Base-by-base conservation (phyloP, 208 protist genomes). In the Endotrypanum monterogeii region DNA sequence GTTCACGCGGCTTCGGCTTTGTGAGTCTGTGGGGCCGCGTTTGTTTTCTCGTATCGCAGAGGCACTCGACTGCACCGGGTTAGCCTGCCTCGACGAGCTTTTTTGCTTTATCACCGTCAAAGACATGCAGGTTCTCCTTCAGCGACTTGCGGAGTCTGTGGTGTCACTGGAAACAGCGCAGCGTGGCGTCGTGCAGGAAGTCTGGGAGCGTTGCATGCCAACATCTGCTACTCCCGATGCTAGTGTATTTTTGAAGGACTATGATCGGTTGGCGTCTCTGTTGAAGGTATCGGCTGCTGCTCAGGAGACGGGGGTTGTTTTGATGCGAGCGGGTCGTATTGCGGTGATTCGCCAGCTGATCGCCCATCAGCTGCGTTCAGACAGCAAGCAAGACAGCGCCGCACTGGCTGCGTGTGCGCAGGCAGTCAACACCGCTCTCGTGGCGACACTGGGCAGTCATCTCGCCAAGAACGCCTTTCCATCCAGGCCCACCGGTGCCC, bases 61-160 rank as follows among this genome's bases (percentile, higher is more conserved):
- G 37, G 88, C 89, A 18, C 79, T 99, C 51, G 94, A 96, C 46
- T 81, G 87, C 41, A 84, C 83, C 46, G 93, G 94, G 8, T 85
- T 98, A 12, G 51, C 72, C n/a, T 92, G 86, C 61, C 73, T 97
- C 2, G 97, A 99, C 76, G 77, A 87, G 32, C 83, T 99, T 14
- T 78, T 98, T 11, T 91, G 87, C 73, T 98, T 98, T 76, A 95
- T 99, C 66, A 86, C 95, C 30, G 96, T 95, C 18, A 96, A 95
- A 32, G 91, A 98, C 65, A 70, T 99, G 35, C 88, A 98, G 70
- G 30, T 86, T 12, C 80, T 88, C 25, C 60, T 93, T 48, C 65
- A 74, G 25, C 67, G 66, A 3, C 81, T 95, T 20, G 81, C 72
- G 7, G 73, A 76, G 67, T 65, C 62, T 39, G 48, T 54, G 25